These are phyloP conservation scores for Umbelopsis vinacea DNA, from an alignment of 192 early-diverging fungal genomes.

Conservation along the genomic window DNA sequence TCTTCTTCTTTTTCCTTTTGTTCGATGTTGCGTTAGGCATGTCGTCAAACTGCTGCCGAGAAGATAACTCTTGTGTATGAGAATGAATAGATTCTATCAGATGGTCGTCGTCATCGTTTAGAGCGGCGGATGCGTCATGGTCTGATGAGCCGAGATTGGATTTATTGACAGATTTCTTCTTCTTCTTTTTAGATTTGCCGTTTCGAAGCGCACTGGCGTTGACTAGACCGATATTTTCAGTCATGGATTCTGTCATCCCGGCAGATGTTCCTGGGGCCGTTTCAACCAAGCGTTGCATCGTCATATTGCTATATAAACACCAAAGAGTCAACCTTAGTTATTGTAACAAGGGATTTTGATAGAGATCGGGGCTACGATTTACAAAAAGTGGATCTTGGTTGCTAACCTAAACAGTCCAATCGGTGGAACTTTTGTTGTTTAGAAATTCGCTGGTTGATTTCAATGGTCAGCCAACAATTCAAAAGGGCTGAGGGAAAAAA, in stretches of 20 bases:
- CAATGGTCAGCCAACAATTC: slow-evolving; percentile 2
- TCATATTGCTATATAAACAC: slow-evolving; percentile 10
- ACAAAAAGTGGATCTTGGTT: not conserved
- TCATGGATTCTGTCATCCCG: slow-evolving; percentile 11
- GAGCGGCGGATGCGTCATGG: not conserved
- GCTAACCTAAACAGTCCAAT: slow-evolving; percentile 8
- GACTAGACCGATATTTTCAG: slow-evolving; percentile 1
- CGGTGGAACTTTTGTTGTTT: not conserved
- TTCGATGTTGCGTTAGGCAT: slow-evolving; percentile 31
- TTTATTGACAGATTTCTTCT: slow-evolving; percentile 33
- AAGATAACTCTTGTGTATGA: slow-evolving; percentile 22
- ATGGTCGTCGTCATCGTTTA: slow-evolving; percentile 39
- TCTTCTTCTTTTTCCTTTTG: slow-evolving; percentile 60
- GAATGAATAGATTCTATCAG: slow-evolving; percentile 19
- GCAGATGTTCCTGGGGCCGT: slow-evolving; percentile 14
- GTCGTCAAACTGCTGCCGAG: not conserved
- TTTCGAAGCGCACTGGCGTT: slow-evolving; percentile 10
- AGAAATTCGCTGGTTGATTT: not conserved
- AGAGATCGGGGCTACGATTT: slow-evolving; percentile 2
- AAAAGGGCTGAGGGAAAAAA: slow-evolving; percentile 13
- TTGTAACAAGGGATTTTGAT: not conserved
- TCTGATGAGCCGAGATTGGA: not conserved
- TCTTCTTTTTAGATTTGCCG: slow-evolving; percentile 35
- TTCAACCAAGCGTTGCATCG: slow-evolving; percentile 22
- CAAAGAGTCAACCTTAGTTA: not conserved